These are phyloP conservation scores for Aspergillus texensis DNA, from an alignment of 2,329 filamentous ascomycete genomes.

Conservation along the genomic window DNA sequence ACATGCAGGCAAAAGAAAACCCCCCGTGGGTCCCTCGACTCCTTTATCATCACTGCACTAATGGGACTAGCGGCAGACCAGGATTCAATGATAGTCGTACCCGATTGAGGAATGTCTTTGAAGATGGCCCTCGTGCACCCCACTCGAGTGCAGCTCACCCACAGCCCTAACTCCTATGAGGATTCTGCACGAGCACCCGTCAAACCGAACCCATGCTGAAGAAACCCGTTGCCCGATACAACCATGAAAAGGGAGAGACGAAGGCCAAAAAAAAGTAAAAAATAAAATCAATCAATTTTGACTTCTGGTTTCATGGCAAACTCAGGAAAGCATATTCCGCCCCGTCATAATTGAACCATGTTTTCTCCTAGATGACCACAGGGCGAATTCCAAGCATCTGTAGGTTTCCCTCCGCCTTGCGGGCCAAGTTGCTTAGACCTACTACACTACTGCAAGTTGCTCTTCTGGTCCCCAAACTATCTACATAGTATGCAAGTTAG, in stretches of 20 bases:
- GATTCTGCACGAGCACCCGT: conserved; percentile 9
- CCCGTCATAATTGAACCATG: background rate
- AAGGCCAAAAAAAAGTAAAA: background rate
- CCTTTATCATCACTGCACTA: background rate
- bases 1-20: background rate
- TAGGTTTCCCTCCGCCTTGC: too few species aligned
- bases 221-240: background rate
- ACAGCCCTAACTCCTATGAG: background rate
- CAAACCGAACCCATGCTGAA: background rate
- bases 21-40: background rate
- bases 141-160: background rate
- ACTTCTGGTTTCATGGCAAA: too few species aligned
- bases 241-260: background rate
- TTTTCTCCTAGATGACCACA: background rate
- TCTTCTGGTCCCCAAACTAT: background rate
- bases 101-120: background rate
- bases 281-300: too few species aligned
- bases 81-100: background rate
- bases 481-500: background rate
- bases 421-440: background rate
- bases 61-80: background rate
- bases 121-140: background rate
- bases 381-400: background rate
- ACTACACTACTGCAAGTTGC: background rate
- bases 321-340: background rate